Conservation (phyloP, 2,329 filamentous ascomycete species). For the Alternaria ventricosa region DNA sequence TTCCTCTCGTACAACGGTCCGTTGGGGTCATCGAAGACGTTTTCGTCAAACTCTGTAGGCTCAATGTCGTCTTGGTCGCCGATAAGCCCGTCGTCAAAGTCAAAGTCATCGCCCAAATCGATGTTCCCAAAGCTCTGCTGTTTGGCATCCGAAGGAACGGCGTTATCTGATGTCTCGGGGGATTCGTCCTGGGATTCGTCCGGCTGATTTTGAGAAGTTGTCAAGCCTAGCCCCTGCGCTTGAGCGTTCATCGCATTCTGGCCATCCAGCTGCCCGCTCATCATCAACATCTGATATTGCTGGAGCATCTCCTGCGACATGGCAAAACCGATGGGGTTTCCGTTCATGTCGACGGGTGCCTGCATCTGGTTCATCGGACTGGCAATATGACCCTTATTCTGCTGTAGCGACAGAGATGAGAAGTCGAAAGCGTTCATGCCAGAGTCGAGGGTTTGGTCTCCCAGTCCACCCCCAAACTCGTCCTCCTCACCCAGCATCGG, state of each 20-base stretch:
- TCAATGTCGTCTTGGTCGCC: constrained; percentile 60
- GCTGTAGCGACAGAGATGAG: constrained; percentile 37
- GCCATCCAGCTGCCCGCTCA: neutral
- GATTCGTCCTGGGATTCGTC: constrained; percentile 13
- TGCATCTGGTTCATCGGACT: constrained; percentile 29
- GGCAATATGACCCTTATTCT: constrained; percentile 15
- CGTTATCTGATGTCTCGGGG: constrained; percentile 13
- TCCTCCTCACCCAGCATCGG: constrained; percentile 58
- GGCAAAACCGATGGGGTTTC: constrained; percentile 43
- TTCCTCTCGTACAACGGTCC: constrained; percentile 58
- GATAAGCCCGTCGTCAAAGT: constrained; percentile 71
- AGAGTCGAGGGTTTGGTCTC: constrained; percentile 33
- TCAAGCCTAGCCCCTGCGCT: constrained; percentile 25
- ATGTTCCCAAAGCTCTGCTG: constrained; percentile 12
- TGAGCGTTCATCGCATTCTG: neutral
- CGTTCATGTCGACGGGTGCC: constrained; percentile 38
- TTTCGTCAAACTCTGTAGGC: constrained; percentile 70
- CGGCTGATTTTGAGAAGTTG: constrained; percentile 16
- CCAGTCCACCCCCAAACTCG: constrained; percentile 33
- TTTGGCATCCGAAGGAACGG: constrained; percentile 6
- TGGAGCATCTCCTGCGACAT: constrained; percentile 36
- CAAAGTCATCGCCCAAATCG: constrained; percentile 63
- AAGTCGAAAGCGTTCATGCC: constrained; percentile 45
- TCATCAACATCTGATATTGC: constrained; percentile 19
- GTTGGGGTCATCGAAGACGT: constrained; percentile 69